Percentiles rank a stretch among this genome's conserved stretches.
phyloP scores from a whole-genome alignment of 179 eudicot species.

The Gypsophila paniculata region DNA sequence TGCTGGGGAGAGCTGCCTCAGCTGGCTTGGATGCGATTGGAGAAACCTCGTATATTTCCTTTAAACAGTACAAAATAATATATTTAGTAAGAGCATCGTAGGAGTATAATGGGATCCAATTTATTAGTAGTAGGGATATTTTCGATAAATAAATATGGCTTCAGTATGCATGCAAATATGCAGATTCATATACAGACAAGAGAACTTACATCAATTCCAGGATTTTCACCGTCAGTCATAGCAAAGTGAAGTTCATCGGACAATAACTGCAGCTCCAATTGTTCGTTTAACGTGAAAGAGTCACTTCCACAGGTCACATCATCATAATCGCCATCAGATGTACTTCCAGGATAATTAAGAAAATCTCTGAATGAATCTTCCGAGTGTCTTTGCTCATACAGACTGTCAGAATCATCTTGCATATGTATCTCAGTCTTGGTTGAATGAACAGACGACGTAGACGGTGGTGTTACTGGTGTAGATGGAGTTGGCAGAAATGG shows the following conservation, averaged over 20 bases:
- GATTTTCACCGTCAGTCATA: conserved; percentile 42
- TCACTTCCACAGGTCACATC: conserved; percentile 36
- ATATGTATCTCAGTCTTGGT: conserved; percentile 21
- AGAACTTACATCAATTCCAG: conserved; percentile 39
- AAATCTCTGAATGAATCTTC: conserved; percentile 32
- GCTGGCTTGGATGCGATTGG: conserved; percentile 25
- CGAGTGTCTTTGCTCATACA: conserved; percentile 24
- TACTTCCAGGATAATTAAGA: conserved; percentile 27
- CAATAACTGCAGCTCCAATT: conserved; percentile 41
- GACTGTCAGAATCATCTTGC: conserved; percentile 24
- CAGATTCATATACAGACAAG: not conserved
- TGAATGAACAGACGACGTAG: conserved; percentile 23
- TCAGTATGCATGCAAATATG: too few species aligned
- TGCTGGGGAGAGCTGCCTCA: conserved; percentile 11
- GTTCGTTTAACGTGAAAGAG: conserved; percentile 32
- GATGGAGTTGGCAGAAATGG: conserved; percentile 43
- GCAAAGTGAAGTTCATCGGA: conserved; percentile 43
- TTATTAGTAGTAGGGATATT: not conserved
- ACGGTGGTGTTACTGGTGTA: conserved; percentile 7
- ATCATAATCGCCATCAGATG: conserved; percentile 32
- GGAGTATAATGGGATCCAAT: not conserved
- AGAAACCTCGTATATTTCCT: conserved; percentile 42
- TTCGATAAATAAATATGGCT: too few species aligned
- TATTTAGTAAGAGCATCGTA: not conserved
- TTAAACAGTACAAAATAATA: not conserved